Base-by-base conservation (phyloP, 2,329 filamentous ascomycete species). In the Pestalotiopsis sp. region DNA sequence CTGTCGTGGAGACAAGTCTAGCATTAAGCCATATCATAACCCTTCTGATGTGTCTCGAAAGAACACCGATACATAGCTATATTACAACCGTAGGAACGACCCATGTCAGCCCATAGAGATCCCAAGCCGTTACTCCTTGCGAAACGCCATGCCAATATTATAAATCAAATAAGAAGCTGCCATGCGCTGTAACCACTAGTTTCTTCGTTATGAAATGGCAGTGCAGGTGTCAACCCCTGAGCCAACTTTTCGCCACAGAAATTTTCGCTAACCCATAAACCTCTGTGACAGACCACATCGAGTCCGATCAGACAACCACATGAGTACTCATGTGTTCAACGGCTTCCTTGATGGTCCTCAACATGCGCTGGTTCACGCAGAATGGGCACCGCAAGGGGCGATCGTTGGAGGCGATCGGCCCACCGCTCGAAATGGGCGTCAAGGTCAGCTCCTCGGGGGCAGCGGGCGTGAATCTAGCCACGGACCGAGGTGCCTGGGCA, bases 281-380 rank as follows among this genome's bases (percentile, higher is more conserved):
- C 20, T 11, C 22, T 20, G 14, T 24, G 1, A n/a, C 14, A n/a
- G 44, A 7, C 17, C 20, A 26, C 11, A 4, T 17, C 38, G 20
- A 26, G 35, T 65, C 44, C n/a, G 17, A 20, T 74, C 75, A 86
- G 20, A 89, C 85, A 14, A 89, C 83, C 4, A 89, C 87, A 69
- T 89, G 87, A 2, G 86, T 88, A 11, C 86, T 87, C 81, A 89
- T 80, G 73, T 89, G 87, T 75, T 89, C 87, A 3, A 89, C 86
- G 4, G 87, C 86, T 74, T 89, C 87, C 76, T 87, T 89, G 59
- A 89, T 86, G 1, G 82, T 86, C 20, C 86, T 81, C 64, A 89
- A 80, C 86, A 89, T 88, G 5, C 87, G 82, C 71, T 88, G 85
- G 71, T 89, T 89, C 44, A 89, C 82, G 69, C 87, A 89, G 71